Evolutionary conservation across 139 green algal genomes (phyloP).

Genomic region (Tetradesmus obliquus): DNA sequence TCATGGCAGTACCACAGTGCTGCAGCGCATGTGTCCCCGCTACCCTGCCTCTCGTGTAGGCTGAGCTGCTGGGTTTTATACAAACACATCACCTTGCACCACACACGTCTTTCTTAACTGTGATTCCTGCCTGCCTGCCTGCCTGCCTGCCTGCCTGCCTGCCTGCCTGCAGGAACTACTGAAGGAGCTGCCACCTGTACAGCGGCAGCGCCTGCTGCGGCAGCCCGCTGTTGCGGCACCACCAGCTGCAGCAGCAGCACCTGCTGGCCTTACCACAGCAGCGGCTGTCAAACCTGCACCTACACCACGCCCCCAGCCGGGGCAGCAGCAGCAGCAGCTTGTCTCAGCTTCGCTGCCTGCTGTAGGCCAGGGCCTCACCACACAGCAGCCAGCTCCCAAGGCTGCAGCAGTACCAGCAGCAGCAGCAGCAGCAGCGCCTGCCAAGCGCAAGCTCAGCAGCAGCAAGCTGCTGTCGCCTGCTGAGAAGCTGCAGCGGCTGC

Average conservation of each 20-base stretch:
- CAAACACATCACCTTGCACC: background rate
- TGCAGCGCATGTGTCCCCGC: no score
- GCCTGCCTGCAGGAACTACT: background rate
- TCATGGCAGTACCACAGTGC: no score
- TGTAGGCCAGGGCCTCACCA: background rate
- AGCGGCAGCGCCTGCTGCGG: background rate
- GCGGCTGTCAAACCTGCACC: background rate
- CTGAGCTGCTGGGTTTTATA: background rate
- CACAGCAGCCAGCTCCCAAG: background rate
- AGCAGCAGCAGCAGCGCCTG: background rate
- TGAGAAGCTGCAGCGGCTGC: background rate
- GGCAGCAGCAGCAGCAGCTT: background rate
- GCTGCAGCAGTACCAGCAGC: background rate
- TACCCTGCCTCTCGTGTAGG: background rate
- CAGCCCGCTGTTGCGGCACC: background rate
- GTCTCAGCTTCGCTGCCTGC: background rate
- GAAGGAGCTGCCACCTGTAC: background rate
- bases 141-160: background rate
- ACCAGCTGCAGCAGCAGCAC: background rate
- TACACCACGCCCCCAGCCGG: background rate
- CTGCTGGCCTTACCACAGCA: background rate
- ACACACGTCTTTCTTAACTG: background rate
- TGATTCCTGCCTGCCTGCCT: background rate
- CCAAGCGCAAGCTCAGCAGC: background rate
- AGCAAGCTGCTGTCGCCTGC: background rate